Evolutionary conservation across 2,329 filamentous ascomycete genomes (phyloP).

Genomic region (Diaporthe capsici): DNA sequence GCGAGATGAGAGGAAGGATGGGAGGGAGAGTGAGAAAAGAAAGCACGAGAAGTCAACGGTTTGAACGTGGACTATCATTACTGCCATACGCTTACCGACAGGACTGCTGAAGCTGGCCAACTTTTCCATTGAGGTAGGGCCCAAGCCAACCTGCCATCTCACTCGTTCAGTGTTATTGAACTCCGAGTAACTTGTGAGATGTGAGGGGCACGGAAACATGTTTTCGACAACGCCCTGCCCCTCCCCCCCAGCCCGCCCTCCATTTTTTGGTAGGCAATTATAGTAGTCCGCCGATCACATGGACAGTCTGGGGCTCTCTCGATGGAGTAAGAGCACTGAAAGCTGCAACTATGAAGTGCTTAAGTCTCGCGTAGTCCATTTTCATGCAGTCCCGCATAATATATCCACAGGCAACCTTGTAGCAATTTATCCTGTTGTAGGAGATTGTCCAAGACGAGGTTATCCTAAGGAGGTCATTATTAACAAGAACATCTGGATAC

Average conservation of each 20-base stretch:
- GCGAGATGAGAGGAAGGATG: neutral
- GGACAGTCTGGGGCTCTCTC: neutral
- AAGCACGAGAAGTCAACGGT: neutral
- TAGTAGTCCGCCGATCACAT: neutral
- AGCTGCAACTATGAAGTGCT: neutral
- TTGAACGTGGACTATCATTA: too few relatives aligned
- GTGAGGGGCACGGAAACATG: neutral
- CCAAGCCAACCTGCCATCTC: neutral
- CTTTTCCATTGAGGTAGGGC: neutral
- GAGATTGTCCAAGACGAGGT: too few relatives aligned
- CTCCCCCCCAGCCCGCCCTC: too few relatives aligned
- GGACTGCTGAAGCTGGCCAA: neutral
- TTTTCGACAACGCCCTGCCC: neutral
- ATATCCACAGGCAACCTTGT: too few relatives aligned
- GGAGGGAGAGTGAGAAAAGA: neutral
- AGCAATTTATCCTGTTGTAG: too few relatives aligned
- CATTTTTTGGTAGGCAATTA: too few relatives aligned
- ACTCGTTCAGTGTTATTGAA: neutral
- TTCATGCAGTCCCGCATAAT: neutral
- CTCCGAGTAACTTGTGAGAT: too few relatives aligned
- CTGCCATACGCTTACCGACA: neutral
- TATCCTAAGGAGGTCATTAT: fast-evolving
- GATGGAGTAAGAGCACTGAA: neutral
- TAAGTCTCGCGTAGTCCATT: neutral
- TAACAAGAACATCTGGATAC: too few relatives aligned